Evolutionary conservation across 2,329 filamentous ascomycete genomes (phyloP), one percentile per base, ranked within the genome.

Genomic region (Penicillium paneum): DNA sequence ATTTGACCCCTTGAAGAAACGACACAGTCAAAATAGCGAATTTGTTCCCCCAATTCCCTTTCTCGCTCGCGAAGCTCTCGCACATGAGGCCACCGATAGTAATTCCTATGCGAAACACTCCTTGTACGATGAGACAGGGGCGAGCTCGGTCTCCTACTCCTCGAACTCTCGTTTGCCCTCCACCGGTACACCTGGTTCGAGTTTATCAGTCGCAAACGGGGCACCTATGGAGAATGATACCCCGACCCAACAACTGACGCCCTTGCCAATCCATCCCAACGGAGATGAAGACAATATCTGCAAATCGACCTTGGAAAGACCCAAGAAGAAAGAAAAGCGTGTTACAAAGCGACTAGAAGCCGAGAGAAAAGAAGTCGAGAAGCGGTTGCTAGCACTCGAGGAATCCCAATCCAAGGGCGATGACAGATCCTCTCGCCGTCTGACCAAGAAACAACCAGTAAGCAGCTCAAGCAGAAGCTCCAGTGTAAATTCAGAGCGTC

Each of bases 391-490:
- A 17, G 40, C 59, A 10, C 56, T 65, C 3, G 63, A 65, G 42
- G 60, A 61, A 31, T 51, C 55, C 17, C 63, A 65, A 34, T 24
- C 59, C 44, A 43, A 61, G 62, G 49, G 49, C 42, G 40, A 55
- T 40, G 67, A 64, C 41, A 62, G 64, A 38, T 58, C 59, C 15
- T 56, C 68, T 31, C 69, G 67, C 2, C 70, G 71, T 31, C 59
- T 74, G 15, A 67, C 65, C 15, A 74, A 73, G 53, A 74, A 71
- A 53, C 68, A 71, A 40, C 69, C 70, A 1, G 41, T 67, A 4
- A 58, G 56, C 19, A 69, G 54, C 50, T 66, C 66, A 28, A 68
- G 63, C 31, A 63, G 71, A 53, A 65, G 64, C 24, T 67, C 70
- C 11, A 73, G 69, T 48, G 60, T 62, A 13, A 63, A 64, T 50